Percentiles rank a stretch among this genome's conserved stretches.
Conservation (phyloP, 2,329 filamentous ascomycete genomes). For the Nigrospora osmanthi region DNA sequence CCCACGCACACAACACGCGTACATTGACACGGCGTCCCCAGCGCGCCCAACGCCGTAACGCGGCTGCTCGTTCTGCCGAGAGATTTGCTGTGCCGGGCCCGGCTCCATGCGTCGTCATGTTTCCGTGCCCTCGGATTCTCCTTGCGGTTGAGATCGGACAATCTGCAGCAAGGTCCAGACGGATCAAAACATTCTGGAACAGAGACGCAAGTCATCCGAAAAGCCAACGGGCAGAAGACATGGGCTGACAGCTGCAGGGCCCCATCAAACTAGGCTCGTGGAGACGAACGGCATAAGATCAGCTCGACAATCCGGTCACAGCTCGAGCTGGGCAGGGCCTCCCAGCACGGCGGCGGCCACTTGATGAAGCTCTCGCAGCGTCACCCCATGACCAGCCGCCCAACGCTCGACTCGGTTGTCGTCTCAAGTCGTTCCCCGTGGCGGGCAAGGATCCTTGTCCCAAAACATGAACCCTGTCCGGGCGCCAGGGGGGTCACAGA, state of each 20-base stretch:
- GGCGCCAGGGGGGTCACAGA: constrained; percentile 16
- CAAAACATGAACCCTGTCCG: constrained; percentile 18
- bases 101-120: no score
- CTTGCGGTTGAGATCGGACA: constrained; percentile 9
- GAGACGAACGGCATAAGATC: constrained; percentile 36
- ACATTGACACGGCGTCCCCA: no score
- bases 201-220: constrained; percentile 21
- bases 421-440: constrained; percentile 33
- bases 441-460: constrained; percentile 22
- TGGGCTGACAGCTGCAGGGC: constrained; percentile 17
- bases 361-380: constrained; percentile 26
- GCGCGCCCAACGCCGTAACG: no score
- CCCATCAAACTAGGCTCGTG: constrained; percentile 16
- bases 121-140: background rate
- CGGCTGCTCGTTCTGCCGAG: no score
- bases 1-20: no score
- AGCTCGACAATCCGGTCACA: constrained; percentile 39
- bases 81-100: no score
- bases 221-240: constrained; percentile 3
- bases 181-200: constrained; percentile 21
- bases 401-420: constrained; percentile 27
- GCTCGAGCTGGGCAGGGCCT: constrained; percentile 24
- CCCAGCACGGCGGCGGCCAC: constrained; percentile 10
- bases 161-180: constrained; percentile 15
- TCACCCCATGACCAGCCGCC: constrained; percentile 23